Evolutionary conservation across 1,284 basidiomycete species (phyloP).

Genomic region (Pyrrhoderma lamaoense): DNA sequence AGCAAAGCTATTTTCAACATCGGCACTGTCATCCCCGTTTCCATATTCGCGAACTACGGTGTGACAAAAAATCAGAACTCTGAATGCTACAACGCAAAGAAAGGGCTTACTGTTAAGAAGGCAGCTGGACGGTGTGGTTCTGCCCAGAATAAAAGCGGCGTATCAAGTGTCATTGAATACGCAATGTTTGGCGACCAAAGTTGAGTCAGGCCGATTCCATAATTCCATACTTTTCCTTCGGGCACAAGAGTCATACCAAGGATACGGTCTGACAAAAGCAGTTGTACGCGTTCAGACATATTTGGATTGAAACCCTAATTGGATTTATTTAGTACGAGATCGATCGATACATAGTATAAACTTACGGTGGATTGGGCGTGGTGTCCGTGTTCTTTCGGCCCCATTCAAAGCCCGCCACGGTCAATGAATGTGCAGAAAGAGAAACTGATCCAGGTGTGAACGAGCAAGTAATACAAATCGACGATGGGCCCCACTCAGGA

Average conservation of each 20-base stretch:
- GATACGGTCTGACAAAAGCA: slow-evolving; percentile 90
- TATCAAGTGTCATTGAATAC: slow-evolving; percentile 86
- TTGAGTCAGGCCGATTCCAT: slow-evolving; percentile 87
- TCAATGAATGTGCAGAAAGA: slow-evolving; percentile 86
- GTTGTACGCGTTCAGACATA: slow-evolving; percentile 96
- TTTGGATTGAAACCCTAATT: slow-evolving; percentile 85
- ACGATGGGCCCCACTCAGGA: slow-evolving; percentile 89
- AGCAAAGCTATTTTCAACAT: slow-evolving; percentile 84
- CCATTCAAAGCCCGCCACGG: slow-evolving; percentile 95
- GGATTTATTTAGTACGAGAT: slow-evolving; percentile 19
- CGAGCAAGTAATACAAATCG: slow-evolving; percentile 89
- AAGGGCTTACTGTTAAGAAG: slow-evolving; percentile 68
- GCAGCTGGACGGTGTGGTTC: slow-evolving; percentile 89
- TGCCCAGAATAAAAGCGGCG: slow-evolving; percentile 92
- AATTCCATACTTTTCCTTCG: slow-evolving; percentile 91
- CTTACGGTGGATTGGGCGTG: slow-evolving; percentile 70
- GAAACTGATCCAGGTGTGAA: slow-evolving; percentile 98
- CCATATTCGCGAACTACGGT: slow-evolving; percentile 75
- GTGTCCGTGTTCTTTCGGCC: slow-evolving; percentile 88
- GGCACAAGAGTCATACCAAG: slow-evolving; percentile 88
- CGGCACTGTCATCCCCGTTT: slow-evolving; percentile 84
- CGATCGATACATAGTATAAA: slow-evolving; percentile 11
- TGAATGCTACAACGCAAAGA: slow-evolving; percentile 19
- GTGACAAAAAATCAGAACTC: slow-evolving; percentile 6
- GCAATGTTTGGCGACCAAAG: slow-evolving; percentile 81